A percentile compares a stretch with the other conserved stretches of the same genome.
These are phyloP conservation scores for Sporothrix dimorphospora DNA, from an alignment of 2,329 filamentous ascomycete genomes.

Conservation along the genomic window DNA sequence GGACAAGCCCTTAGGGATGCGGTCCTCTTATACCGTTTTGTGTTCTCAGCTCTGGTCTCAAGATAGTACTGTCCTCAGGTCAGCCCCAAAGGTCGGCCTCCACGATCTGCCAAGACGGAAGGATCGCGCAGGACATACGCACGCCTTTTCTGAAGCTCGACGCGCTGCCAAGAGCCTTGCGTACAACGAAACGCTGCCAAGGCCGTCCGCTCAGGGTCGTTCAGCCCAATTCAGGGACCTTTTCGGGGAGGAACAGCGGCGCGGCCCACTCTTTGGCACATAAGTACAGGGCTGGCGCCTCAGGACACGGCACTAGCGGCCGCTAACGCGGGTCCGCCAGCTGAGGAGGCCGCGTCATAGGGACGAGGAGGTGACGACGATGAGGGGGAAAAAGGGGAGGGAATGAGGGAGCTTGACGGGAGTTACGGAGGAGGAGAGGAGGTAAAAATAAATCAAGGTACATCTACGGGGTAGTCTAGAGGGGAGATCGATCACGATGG, in stretches of 20 bases:
- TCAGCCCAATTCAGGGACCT: background rate
- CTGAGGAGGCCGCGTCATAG: conserved; percentile 17
- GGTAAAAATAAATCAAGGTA: background rate
- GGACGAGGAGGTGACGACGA: background rate
- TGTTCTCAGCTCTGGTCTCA: too few species aligned
- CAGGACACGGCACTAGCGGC: background rate
- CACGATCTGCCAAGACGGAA: background rate
- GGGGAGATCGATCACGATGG: background rate
- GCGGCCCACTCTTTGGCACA: background rate
- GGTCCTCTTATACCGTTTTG: background rate
- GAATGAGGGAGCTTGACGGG: background rate
- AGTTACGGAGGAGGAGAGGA: background rate
- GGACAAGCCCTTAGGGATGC: background rate
- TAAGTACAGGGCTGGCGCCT: background rate
- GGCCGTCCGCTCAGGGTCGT: background rate
- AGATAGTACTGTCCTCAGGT: too few species aligned
- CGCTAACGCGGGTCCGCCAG: conserved; percentile 7
- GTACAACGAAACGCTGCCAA: conserved; percentile 7
- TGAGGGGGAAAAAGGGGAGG: background rate
- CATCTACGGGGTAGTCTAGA: background rate
- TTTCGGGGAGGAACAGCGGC: background rate
- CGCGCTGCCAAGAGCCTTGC: conserved; percentile 9
- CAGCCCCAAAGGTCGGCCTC: background rate
- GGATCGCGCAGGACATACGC: background rate
- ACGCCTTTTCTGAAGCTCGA: background rate